Evolutionary conservation across 371 early-diverging fungal genomes (phyloP), one percentile per base, ranked within the genome.

Genomic region (Mucor indicus): DNA sequence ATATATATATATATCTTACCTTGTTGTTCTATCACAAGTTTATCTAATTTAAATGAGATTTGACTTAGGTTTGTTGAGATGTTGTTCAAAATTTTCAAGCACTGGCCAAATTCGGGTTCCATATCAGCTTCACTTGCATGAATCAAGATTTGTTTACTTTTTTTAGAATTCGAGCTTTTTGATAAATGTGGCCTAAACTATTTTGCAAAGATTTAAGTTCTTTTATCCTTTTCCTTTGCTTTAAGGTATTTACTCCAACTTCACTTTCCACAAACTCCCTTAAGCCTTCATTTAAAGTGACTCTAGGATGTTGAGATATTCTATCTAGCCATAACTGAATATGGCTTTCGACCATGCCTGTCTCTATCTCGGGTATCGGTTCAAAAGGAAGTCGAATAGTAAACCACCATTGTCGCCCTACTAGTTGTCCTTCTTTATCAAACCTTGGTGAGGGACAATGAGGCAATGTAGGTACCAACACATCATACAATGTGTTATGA

Each of bases 261-360:
- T 75, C 75, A 44, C 67, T 68, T 47, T 75, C 75, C 11, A 75
- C 55, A 56, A 75, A 75, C 44, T 70, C 75, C 30, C 69, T 59
- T 23, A 75, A 35, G 7, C 58, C 69, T 56, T 75, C 69, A 23
- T 62, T 68, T n/a, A 31, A 37, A n/a, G 62, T 51, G 8, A 51
- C 42, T 17, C 71, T 54, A 23, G 49, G 53, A 44, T 75, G 66
- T 17, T 51, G 39, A n/a, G 62, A 47, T 37, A 75, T 55, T 33
- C 67, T 55, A 54, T 66, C 48, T 7, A 75, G 43, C 75, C 75
- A 75, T 11, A 44, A 42, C 32, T 75, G 75, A 13, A 68, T 48
- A 36, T 38, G 59, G 23, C 55, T 35, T 55, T 71, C 43, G 17
- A 57, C 32, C 25, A 23, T 45, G 10, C 21, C 25, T 27, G 17